Conservation (phyloP, 768 basidiomycete genomes). For the Suillus variegatus region DNA sequence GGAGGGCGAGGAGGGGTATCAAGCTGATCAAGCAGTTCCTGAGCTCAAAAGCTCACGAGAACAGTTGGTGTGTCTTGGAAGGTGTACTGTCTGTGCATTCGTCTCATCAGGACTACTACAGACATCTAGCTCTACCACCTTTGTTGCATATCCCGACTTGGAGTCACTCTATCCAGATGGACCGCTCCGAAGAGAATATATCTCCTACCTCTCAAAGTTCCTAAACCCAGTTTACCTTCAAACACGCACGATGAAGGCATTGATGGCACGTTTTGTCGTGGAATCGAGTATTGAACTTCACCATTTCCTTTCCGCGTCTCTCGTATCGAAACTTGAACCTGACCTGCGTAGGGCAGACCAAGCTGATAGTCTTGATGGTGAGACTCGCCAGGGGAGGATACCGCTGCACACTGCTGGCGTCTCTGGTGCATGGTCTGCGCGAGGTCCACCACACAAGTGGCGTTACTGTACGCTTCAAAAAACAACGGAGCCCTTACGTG, state of each 20-base stretch:
- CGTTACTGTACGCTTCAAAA: slow-evolving; percentile 77
- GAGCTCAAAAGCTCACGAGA: slow-evolving; percentile 81
- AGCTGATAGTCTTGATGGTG: slow-evolving; percentile 59
- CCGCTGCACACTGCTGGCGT: slow-evolving; percentile 70
- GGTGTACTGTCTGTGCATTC: slow-evolving; percentile 7
- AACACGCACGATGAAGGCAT: slow-evolving; percentile 73
- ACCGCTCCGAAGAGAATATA: slow-evolving; percentile 57
- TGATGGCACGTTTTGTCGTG: slow-evolving; percentile 78
- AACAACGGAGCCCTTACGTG: slow-evolving; percentile 6
- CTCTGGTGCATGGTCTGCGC: slow-evolving; percentile 62
- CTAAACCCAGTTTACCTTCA: slow-evolving; percentile 92
- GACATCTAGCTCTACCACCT: slow-evolving; percentile 64
- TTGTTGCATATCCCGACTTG: slow-evolving; percentile 53
- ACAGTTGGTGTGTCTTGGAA: slow-evolving; percentile 73
- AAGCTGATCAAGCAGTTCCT: slow-evolving; percentile 43
- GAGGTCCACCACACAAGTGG: slow-evolving; percentile 93
- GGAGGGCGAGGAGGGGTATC: slow-evolving; percentile 87
- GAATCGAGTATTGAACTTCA: slow-evolving; percentile 90
- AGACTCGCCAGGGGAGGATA: slow-evolving; percentile 50
- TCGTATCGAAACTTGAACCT: slow-evolving; percentile 67
- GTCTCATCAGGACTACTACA: slow-evolving; percentile 27
- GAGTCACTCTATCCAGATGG: slow-evolving; percentile 53
- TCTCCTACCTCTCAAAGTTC: slow-evolving; percentile 77
- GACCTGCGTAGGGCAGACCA: slow-evolving; percentile 66
- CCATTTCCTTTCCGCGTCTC: slow-evolving; percentile 72